Percentiles rank a stretch among this genome's conserved stretches.
These are phyloP conservation scores for Malus hybrid DNA, from an alignment of 331 rosid genomes.

Conservation along the genomic window DNA sequence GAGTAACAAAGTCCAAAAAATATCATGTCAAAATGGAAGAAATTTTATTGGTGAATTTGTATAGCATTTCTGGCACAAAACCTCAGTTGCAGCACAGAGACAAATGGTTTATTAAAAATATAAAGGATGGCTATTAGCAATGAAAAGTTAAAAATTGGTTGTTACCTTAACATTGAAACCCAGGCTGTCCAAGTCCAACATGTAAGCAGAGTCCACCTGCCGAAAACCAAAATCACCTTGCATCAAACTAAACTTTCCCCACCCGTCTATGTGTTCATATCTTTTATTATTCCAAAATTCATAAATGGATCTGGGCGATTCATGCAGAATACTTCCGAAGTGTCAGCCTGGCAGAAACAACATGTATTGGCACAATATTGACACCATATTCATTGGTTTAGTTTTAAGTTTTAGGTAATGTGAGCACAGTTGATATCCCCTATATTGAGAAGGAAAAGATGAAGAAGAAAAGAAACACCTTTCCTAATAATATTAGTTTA, in stretches of 20 bases:
- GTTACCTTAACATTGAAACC: slow-evolving; percentile 89
- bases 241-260: slow-evolving; percentile 9
- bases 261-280: neutral
- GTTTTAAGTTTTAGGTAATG: neutral
- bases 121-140: neutral
- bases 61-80: neutral
- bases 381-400: neutral
- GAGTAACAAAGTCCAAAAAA: neutral
- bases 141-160: neutral
- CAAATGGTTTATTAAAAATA: neutral
- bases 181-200: slow-evolving; percentile 86
- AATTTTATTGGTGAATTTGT: neutral
- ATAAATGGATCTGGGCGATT: neutral
- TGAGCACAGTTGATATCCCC: neutral
- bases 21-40: slow-evolving; percentile 7
- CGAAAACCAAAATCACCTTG: slow-evolving; percentile 19
- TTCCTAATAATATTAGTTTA: neutral
- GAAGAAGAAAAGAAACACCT: neutral
- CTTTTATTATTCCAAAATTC: neutral
- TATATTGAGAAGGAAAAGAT: neutral
- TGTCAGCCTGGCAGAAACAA: neutral
- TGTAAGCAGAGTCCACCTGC: slow-evolving; percentile 87
- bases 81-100: neutral
- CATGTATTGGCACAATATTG: neutral
- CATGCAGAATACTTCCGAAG: neutral